phyloP scores from a whole-genome alignment of 2,329 filamentous ascomycete species.

The Alternaria sp. region DNA sequence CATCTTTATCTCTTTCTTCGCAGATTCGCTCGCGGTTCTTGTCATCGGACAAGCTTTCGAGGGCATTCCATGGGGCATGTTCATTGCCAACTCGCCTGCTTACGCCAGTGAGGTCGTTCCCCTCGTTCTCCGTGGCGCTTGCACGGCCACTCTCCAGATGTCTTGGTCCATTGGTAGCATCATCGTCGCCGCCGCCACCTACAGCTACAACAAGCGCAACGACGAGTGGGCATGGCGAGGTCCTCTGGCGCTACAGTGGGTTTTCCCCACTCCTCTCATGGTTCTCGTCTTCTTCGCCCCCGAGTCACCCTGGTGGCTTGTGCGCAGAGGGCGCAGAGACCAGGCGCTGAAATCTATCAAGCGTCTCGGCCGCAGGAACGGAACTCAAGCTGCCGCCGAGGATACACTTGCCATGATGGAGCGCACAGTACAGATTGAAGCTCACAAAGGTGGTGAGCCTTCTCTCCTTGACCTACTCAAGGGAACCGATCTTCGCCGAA shows the following conservation, averaged over 20 bases:
- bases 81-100: constrained; percentile 69
- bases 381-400: constrained; percentile 44
- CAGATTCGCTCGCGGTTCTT: constrained; percentile 55
- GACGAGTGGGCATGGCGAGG: constrained; percentile 36
- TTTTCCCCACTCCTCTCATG: constrained; percentile 54
- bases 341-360: constrained; percentile 58
- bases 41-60: constrained; percentile 66
- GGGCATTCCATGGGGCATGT: constrained; percentile 70
- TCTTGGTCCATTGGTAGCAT: constrained; percentile 69
- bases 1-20: constrained; percentile 68
- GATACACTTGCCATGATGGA: constrained; percentile 66
- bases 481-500: constrained; percentile 63
- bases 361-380: constrained; percentile 58
- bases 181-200: constrained; percentile 66
- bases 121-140: constrained; percentile 63
- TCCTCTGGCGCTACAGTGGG: constrained; percentile 51
- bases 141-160: constrained; percentile 70
- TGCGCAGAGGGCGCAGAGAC: constrained; percentile 53
- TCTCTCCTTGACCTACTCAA: constrained; percentile 61
- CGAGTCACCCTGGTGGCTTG: constrained; percentile 44
- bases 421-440: constrained; percentile 63
- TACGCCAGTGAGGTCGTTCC: constrained; percentile 69
- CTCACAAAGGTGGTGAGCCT: constrained; percentile 54
- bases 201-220: constrained; percentile 56
- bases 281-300: constrained; percentile 57